A percentile compares a stretch with the other conserved stretches of the same genome.
phyloP scores from a whole-genome alignment of 139 green algal genomes.

The Limnomonas spitsbergensis region DNA sequence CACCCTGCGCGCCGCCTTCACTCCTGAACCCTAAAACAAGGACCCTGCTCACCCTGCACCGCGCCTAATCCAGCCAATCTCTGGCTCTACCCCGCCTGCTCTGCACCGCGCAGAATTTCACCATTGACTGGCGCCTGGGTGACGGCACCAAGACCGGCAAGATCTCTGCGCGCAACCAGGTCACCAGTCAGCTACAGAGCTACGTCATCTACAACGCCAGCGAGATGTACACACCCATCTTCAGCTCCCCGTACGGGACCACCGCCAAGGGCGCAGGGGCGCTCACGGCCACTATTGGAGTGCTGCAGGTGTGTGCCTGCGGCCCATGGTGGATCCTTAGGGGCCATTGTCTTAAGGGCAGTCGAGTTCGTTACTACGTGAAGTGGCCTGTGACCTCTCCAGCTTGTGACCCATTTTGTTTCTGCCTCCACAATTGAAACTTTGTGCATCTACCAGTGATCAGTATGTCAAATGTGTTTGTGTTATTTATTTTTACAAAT shows the following conservation, averaged over 20 bases:
- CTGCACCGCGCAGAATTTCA: slow-evolving; percentile 20
- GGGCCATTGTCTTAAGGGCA: too few species aligned
- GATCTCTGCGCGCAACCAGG: slow-evolving; percentile 29
- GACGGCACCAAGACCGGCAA: slow-evolving; percentile 44
- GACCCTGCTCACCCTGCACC: neutral
- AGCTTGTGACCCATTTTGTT: too few species aligned
- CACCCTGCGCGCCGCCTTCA: neutral
- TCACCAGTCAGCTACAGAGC: slow-evolving; percentile 19
- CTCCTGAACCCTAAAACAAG: neutral
- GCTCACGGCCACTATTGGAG: neutral
- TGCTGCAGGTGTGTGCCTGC: slow-evolving; percentile 1
- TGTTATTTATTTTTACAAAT: too few species aligned
- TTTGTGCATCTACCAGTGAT: too few species aligned
- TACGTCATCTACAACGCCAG: slow-evolving; percentile 27
- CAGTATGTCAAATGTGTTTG: too few species aligned
- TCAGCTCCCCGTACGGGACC: slow-evolving; percentile 13
- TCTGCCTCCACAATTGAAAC: too few species aligned
- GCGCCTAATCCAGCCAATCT: neutral
- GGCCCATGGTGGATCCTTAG: too few species aligned
- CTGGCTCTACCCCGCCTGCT: neutral
- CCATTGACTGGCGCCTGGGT: slow-evolving; percentile 42
- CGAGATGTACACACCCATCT: slow-evolving; percentile 42
- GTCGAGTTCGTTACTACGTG: too few species aligned
- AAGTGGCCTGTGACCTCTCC: too few species aligned
- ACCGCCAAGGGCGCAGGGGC: neutral